phyloP scores from a whole-genome alignment of 306 rosid species.

The Rosa multiflora region DNA sequence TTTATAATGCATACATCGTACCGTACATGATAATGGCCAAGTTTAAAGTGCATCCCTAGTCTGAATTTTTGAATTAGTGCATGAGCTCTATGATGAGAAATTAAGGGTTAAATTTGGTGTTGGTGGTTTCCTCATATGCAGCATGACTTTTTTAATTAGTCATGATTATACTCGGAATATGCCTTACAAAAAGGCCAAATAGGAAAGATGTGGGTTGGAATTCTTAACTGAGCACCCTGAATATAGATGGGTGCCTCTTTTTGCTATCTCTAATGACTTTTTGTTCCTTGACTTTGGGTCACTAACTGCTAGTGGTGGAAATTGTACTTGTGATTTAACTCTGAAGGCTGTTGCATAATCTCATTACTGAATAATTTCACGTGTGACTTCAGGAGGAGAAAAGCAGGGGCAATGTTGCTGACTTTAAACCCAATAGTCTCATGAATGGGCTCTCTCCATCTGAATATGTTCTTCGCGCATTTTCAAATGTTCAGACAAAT shows the following conservation, averaged over 20 bases:
- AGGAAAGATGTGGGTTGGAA: neutral
- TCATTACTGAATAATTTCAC: constrained; percentile 15
- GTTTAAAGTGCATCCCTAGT: no score
- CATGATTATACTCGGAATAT: neutral
- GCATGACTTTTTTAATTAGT: neutral
- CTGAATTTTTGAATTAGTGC: neutral
- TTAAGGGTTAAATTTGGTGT: neutral
- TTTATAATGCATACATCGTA: neutral
- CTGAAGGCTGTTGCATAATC: neutral
- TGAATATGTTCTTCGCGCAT: constrained; percentile 73
- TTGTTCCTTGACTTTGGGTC: neutral
- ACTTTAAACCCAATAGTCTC: constrained; percentile 60
- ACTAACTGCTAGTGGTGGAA: neutral
- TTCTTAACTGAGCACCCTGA: neutral
- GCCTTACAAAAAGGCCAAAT: neutral
- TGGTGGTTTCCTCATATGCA: neutral
- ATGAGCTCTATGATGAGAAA: constrained; percentile 1
- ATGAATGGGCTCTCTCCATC: constrained; percentile 80
- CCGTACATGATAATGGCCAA: neutral
- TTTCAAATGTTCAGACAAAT: constrained; percentile 73
- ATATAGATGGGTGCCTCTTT: neutral
- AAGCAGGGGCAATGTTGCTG: constrained; percentile 38
- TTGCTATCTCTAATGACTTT: neutral
- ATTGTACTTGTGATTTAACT: neutral
- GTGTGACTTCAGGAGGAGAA: constrained; percentile 63